Evolutionary conservation across 2,329 filamentous ascomycete genomes (phyloP), one percentile per base, ranked within the genome.

Genomic region (Neofusicoccum sp.): DNA sequence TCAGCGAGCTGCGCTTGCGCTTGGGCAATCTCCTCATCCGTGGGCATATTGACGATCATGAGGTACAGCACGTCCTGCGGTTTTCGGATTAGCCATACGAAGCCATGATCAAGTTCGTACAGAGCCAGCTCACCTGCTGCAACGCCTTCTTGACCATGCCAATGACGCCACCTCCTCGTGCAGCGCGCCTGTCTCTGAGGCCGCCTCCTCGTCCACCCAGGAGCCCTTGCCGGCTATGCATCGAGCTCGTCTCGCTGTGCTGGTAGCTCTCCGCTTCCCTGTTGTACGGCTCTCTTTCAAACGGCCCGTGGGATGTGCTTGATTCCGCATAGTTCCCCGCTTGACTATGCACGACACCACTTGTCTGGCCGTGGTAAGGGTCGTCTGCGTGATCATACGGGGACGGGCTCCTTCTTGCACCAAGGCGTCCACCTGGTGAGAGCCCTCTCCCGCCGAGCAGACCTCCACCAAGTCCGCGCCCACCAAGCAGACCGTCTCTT

Each of bases 41-140:
- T 64, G 12, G 67, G 67, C 64, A 69, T 16, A 61, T 68, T 68
- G 6, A 70, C 68, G 59, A 69, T 64, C 54, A 64, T 67, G 43
- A 70, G 61, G 47, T 69, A 70, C 49, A 70, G 36, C 11, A 68
- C 61, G 60, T 66, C 63, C 49, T 63, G 31, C 47, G 30, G 5
- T 43, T 33, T 43, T 41, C 9, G 26, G 28, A 2, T 33, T 43
- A 56, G 51, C 38, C 24, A 16, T 26, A 12, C 4, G 20, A 58
- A 9, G 43, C 31, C 20, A n/a, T 20, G 9, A 5, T 48, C 34
- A 28, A 11, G n/a, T n/a, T 6, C 26, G 14, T 6, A 4, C 36
- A 11, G 44, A 16, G 16, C 26, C 16, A 12, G 38, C 54, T 26
- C 31, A 58, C 54, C 41, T 58, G 54, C 31, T 30, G 41, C 40